Conservation (phyloP, 108 stramenopile species). For the Nitzschia sp. region DNA sequence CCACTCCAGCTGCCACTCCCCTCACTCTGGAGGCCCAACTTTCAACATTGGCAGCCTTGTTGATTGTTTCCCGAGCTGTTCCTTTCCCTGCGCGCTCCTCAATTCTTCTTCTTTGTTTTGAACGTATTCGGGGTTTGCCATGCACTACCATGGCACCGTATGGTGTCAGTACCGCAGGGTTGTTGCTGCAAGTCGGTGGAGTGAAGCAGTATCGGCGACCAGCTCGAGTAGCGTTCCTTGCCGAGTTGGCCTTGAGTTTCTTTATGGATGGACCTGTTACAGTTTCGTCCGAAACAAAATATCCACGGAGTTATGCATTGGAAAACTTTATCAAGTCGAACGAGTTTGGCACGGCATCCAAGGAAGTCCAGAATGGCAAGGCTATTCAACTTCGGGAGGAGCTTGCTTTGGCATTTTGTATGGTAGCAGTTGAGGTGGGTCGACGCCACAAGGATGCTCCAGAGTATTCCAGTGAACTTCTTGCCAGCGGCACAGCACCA, state of each 20-base stretch:
- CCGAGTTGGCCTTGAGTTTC: constrained; percentile 63
- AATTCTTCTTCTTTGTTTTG: constrained; percentile 42
- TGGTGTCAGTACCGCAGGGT: constrained; percentile 41
- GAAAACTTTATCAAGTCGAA: constrained; percentile 25
- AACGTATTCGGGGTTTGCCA: constrained; percentile 40
- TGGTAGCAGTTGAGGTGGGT: constrained; percentile 40
- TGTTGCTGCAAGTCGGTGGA: constrained; percentile 23
- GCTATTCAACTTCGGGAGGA: constrained; percentile 32
- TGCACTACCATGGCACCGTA: constrained; percentile 39
- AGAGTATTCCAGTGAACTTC: constrained; percentile 7
- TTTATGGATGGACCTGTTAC: constrained; percentile 66
- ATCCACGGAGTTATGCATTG: constrained; percentile 20
- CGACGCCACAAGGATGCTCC: constrained; percentile 26
- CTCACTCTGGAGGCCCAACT: constrained; percentile 33
- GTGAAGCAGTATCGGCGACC: constrained; percentile 46
- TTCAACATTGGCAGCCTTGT: constrained; percentile 43
- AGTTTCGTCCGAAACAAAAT: neutral
- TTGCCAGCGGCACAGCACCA: neutral
- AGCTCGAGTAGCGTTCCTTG: constrained; percentile 48
- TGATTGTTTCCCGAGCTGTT: constrained; percentile 58
- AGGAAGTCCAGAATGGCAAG: constrained; percentile 20
- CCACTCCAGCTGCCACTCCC: neutral
- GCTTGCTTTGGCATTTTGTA: constrained; percentile 40
- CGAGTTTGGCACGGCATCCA: constrained; percentile 8
- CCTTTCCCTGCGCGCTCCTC: constrained; percentile 53